These are phyloP conservation scores for Groenewaldozyma salmanticensis DNA, from an alignment of 805 yeast species.

Conservation along the genomic window DNA sequence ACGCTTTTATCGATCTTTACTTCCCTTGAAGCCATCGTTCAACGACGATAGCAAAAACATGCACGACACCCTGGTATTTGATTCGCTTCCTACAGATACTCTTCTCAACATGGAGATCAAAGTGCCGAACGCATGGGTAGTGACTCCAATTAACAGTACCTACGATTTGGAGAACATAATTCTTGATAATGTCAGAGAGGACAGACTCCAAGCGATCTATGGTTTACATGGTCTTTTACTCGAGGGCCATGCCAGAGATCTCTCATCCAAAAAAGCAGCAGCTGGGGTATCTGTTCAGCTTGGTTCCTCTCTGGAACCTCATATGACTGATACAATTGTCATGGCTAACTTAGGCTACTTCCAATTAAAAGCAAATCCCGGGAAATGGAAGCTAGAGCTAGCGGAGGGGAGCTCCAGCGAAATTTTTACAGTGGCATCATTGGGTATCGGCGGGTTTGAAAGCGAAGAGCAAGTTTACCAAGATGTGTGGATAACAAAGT, in stretches of 20 bases:
- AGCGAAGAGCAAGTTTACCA: conserved; percentile 8
- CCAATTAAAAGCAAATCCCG: conserved; percentile 68
- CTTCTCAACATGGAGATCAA: conserved; percentile 49
- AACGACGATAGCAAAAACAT: conserved; percentile 21
- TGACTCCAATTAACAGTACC: conserved; percentile 38
- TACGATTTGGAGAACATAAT: conserved; percentile 58
- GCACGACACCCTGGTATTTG: conserved; percentile 30
- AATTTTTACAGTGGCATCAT: conserved; percentile 29
- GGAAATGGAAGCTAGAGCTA: conserved; percentile 48
- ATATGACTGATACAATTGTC: conserved; percentile 47
- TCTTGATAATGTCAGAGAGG: conserved; percentile 29
- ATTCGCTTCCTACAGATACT: conserved; percentile 41
- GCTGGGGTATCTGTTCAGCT: conserved; percentile 44
- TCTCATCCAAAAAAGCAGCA: conserved; percentile 33
- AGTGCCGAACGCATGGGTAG: conserved; percentile 61
- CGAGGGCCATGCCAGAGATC: conserved; percentile 60
- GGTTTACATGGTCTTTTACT: conserved; percentile 46
- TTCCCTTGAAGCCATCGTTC: conserved; percentile 28
- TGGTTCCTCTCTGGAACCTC: conserved; percentile 18
- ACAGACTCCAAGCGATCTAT: conserved; percentile 36
- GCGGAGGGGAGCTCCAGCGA: conserved; percentile 35
- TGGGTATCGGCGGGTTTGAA: conserved; percentile 1
- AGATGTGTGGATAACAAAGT: conserved; percentile 27
- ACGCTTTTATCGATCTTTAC: conserved; percentile 47
- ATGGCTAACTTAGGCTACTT: conserved; percentile 80